Conservation (phyloP, 1,139 yeast genomes). For the Nakaseomyces nivariensis region DNA sequence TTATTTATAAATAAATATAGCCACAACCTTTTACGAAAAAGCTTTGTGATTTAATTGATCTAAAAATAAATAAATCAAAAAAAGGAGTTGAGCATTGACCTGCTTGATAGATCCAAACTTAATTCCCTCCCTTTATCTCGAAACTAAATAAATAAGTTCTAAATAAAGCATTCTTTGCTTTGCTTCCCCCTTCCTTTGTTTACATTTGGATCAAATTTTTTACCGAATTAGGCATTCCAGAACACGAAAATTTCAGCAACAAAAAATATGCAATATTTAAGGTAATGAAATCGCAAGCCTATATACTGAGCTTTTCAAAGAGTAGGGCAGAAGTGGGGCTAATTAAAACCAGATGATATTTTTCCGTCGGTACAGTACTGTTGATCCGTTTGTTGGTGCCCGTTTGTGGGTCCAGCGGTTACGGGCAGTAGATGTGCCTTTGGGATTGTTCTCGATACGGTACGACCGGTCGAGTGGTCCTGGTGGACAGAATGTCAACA, state of each 20-base stretch:
- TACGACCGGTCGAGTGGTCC: conserved; percentile 81
- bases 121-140: too few species aligned
- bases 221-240: background rate
- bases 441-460: conserved; percentile 39
- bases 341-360: background rate
- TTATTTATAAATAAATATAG: too few species aligned
- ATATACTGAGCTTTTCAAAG: too few species aligned
- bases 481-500: conserved; percentile 93
- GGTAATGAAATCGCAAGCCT: too few species aligned
- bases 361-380: background rate
- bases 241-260: background rate
- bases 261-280: background rate
- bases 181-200: background rate
- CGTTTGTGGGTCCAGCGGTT: conserved; percentile 39
- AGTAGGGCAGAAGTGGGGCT: too few species aligned
- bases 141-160: background rate
- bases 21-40: too few species aligned
- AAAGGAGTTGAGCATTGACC: too few species aligned
- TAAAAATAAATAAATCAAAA: too few species aligned
- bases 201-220: conserved; percentile 1
- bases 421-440: conserved; percentile 37
- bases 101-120: too few species aligned
- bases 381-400: background rate
- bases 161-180: background rate
- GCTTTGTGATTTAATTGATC: too few species aligned